These are phyloP conservation scores for Pyricularia sp. DNA, from an alignment of 2,329 filamentous ascomycete genomes.

Conservation along the genomic window DNA sequence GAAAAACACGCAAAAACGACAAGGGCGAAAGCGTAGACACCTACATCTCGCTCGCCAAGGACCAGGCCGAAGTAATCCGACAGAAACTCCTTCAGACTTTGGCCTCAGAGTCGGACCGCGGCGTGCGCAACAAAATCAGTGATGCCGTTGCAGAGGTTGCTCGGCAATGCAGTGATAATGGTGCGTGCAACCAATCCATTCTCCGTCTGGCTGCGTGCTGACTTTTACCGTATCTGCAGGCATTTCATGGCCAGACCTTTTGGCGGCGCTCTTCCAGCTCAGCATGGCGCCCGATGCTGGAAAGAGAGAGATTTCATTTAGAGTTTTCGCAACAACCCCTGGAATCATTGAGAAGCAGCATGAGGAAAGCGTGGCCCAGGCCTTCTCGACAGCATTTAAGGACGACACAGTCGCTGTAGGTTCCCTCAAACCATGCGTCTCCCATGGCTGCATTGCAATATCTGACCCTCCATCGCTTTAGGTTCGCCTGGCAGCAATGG, in stretches of 20 bases:
- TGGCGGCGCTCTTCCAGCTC: slow-evolving; percentile 77
- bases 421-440: not conserved
- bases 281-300: slow-evolving; percentile 78
- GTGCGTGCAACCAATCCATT: slow-evolving; percentile 39
- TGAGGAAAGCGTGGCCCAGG: slow-evolving; percentile 77
- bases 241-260: slow-evolving; percentile 81
- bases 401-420: slow-evolving; percentile 73
- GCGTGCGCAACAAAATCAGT: slow-evolving; percentile 88
- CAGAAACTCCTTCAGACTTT: slow-evolving; percentile 75
- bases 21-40: slow-evolving; percentile 68
- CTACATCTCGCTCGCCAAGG: slow-evolving; percentile 68
- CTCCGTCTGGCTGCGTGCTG: not conserved
- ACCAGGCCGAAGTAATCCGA: slow-evolving; percentile 70
- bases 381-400: slow-evolving; percentile 87
- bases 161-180: slow-evolving; percentile 86
- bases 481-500: slow-evolving; percentile 90
- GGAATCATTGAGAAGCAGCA: slow-evolving; percentile 95
- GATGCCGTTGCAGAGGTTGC: slow-evolving; percentile 96
- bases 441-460: not conserved
- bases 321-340: slow-evolving; percentile 91
- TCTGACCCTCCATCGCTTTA: slow-evolving; percentile 20
- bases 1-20: slow-evolving; percentile 72
- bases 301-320: slow-evolving; percentile 85
- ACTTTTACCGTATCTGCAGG: slow-evolving; percentile 34
- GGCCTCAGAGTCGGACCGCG: slow-evolving; percentile 59